Evolutionary conservation across 2,329 filamentous ascomycete genomes (phyloP).

Genomic region (Nemania sp.): DNA sequence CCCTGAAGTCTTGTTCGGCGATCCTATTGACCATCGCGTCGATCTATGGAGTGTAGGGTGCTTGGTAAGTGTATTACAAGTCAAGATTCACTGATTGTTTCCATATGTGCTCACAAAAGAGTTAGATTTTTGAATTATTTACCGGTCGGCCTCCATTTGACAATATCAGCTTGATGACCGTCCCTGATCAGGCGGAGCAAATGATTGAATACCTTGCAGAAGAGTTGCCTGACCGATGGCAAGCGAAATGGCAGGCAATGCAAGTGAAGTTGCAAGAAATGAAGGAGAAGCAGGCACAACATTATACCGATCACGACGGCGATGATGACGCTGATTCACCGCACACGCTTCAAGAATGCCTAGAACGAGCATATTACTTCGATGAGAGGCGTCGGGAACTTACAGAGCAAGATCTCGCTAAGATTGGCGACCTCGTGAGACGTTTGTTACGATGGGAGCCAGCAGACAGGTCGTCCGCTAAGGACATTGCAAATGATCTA

Average conservation of each 20-base stretch:
- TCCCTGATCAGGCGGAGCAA: not conserved
- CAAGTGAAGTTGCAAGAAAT: not conserved
- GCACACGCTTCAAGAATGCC: constrained; percentile 3
- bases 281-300: not conserved
- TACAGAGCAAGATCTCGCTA: not conserved
- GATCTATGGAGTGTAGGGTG: constrained; percentile 18
- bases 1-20: constrained; percentile 13
- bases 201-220: constrained; percentile 4
- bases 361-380: constrained; percentile 9
- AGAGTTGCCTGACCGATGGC: constrained; percentile 12
- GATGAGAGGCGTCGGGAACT: not conserved
- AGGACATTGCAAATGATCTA: constrained; percentile 1
- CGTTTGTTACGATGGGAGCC: constrained; percentile 2
- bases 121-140: constrained; percentile 12
- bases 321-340: not conserved
- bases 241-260: constrained; percentile 4
- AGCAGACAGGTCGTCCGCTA: not conserved
- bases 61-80: constrained; percentile 14
- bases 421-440: not conserved
- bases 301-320: no score
- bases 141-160: constrained; percentile 10
- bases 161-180: not conserved
- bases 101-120: not conserved
- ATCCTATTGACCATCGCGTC: constrained; percentile 6
- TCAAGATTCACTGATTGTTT: not conserved